These are phyloP conservation scores for Epicoccum sorghinum DNA, from an alignment of 2,329 filamentous ascomycete species.

Conservation along the genomic window DNA sequence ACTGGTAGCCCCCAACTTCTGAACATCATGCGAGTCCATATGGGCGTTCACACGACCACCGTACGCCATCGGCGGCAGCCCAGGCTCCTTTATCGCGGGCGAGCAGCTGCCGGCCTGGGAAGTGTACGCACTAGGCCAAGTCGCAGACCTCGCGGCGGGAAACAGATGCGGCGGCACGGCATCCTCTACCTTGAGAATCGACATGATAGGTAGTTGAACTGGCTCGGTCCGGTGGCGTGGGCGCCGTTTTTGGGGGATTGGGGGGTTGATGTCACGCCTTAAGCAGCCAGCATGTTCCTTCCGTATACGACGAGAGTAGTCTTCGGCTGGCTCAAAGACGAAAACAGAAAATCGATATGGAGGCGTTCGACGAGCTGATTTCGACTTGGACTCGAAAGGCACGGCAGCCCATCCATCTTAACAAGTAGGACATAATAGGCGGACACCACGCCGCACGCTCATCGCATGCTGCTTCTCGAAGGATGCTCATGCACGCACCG, in stretches of 20 bases:
- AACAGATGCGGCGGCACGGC: conserved; percentile 44
- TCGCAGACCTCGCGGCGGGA: conserved; percentile 27
- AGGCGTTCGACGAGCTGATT: conserved; percentile 21
- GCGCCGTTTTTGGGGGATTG: conserved; percentile 5
- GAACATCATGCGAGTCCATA: conserved; percentile 34
- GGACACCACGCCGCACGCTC: conserved; percentile 43
- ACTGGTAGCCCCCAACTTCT: conserved; percentile 29
- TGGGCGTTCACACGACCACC: conserved; percentile 36
- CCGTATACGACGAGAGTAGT: too few species aligned
- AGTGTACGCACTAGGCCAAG: conserved; percentile 38
- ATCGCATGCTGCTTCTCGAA: conserved; percentile 36
- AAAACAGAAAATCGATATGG: conserved; percentile 7
- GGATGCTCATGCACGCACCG: conserved; percentile 28
- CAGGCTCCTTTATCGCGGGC: conserved; percentile 41
- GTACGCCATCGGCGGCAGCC: conserved; percentile 35
- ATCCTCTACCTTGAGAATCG: conserved; percentile 40
- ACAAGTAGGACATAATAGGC: conserved; percentile 18
- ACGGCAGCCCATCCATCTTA: conserved; percentile 31
- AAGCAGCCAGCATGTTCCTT: conserved; percentile 17
- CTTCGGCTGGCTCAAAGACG: too few species aligned
- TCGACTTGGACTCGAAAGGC: neutral
- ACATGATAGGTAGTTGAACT: conserved; percentile 31
- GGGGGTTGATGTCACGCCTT: conserved; percentile 19
- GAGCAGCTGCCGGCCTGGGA: conserved; percentile 35
- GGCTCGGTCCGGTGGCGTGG: conserved; percentile 7